Conservation (phyloP, 371 early-diverging fungal genomes). For the Rhizopus arrhizus region DNA sequence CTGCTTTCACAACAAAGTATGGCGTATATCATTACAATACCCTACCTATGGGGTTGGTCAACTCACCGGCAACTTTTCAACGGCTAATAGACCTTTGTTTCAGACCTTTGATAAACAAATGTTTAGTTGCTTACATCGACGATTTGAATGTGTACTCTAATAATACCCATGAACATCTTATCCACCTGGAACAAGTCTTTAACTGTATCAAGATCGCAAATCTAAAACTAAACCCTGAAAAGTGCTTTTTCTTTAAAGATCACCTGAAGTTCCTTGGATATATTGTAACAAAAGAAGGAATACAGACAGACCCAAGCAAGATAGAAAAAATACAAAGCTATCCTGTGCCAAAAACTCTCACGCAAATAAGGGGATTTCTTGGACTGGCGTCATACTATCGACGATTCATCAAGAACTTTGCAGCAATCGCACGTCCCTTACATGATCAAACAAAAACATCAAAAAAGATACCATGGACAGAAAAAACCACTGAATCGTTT, state of each 20-base stretch:
- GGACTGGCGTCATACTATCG: background rate
- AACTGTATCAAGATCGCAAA: background rate
- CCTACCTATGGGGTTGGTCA: conserved; percentile 2
- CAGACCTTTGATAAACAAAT: background rate
- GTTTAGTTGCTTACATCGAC: background rate
- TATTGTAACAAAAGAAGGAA: background rate
- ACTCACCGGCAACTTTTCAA: conserved; percentile 2
- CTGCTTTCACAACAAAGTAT: conserved; percentile 13
- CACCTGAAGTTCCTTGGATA: conserved; percentile 6
- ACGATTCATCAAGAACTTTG: conserved; percentile 3
- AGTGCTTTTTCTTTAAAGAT: conserved; percentile 3
- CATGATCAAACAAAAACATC: conserved; percentile 5
- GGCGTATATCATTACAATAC: conserved; percentile 2
- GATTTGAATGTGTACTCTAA: background rate
- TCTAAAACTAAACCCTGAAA: background rate
- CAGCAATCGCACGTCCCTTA: conserved; percentile 1
- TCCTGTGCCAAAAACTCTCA: background rate
- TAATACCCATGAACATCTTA: background rate
- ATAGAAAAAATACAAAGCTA: conserved; percentile 3
- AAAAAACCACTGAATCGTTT: conserved; percentile 4
- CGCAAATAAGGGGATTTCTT: conserved; percentile 1
- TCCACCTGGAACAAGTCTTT: background rate
- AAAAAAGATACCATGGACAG: background rate
- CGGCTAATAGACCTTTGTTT: conserved; percentile 7
- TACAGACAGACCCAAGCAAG: background rate